Conservation (phyloP, 352 stramenopile species). For the Globisporangium radiosum region DNA sequence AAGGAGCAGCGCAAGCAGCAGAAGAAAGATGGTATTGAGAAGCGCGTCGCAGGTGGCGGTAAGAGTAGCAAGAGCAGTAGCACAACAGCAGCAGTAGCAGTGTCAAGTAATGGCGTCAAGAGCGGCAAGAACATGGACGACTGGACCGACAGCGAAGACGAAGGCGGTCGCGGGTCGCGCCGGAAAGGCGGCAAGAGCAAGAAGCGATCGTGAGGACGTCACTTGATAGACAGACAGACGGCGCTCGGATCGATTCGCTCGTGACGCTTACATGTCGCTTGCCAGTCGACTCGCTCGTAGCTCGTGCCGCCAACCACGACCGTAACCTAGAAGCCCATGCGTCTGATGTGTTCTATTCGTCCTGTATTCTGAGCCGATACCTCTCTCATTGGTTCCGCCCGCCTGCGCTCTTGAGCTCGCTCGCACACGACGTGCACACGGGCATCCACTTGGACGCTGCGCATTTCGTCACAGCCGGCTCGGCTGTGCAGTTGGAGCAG, state of each 20-base stretch:
- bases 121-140: background rate
- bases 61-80: conserved; percentile 24
- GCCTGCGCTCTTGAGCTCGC: conserved; percentile 29
- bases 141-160: conserved; percentile 11
- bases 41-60: conserved; percentile 39
- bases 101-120: no score
- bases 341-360: background rate
- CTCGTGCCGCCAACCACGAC: no score
- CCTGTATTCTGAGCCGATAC: background rate
- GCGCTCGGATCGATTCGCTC: no score
- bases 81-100: conserved; percentile 19
- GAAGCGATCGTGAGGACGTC: conserved; percentile 6
- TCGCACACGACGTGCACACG: conserved; percentile 55
- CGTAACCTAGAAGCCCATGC: conserved; percentile 9
- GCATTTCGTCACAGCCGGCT: conserved; percentile 66
- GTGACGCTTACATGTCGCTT: no score
- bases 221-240: no score
- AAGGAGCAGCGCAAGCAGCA: conserved; percentile 80
- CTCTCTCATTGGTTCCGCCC: conserved; percentile 12
- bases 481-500: conserved; percentile 52
- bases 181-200: conserved; percentile 14
- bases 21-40: conserved; percentile 74
- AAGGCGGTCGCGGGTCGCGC: conserved; percentile 8
- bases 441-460: conserved; percentile 84
- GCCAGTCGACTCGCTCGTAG: no score